phyloP scores from a whole-genome alignment of 768 basidiomycete genomes.

The Hypsizygus marmoreus region DNA sequence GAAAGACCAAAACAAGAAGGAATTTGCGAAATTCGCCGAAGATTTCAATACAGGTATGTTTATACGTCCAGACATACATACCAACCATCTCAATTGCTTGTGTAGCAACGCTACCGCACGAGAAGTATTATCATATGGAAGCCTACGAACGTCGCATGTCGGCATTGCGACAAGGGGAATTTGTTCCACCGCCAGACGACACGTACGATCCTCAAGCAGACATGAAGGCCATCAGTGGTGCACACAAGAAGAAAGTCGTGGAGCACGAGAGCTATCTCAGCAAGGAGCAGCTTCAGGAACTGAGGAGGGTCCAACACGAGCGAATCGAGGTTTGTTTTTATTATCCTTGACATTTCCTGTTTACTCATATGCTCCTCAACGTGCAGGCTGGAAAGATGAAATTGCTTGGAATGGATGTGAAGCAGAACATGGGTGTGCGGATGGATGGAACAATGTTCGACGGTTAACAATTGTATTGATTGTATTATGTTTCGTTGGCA shows the following conservation, averaged over 20 bases:
- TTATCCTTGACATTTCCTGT: not conserved
- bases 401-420: conserved; percentile 84
- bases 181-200: conserved; percentile 69
- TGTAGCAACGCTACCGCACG: conserved; percentile 87
- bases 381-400: conserved; percentile 79
- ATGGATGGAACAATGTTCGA: conserved; percentile 78
- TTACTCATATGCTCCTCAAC: conserved; percentile 1
- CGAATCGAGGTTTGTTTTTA: conserved; percentile 64
- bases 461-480: conserved; percentile 22
- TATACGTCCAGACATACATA: not conserved
- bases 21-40: conserved; percentile 81
- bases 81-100: not conserved
- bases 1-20: conserved; percentile 84
- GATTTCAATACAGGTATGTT: conserved; percentile 77
- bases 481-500: no score
- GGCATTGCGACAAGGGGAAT: conserved; percentile 82
- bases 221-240: conserved; percentile 70
- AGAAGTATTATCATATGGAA: conserved; percentile 93
- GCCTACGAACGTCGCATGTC: conserved; percentile 84
- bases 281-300: conserved; percentile 78
- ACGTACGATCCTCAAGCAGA: conserved; percentile 84
- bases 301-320: conserved; percentile 84
- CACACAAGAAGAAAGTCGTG: conserved; percentile 65
- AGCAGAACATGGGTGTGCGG: conserved; percentile 80
- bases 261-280: conserved; percentile 78